Base-by-base conservation (phyloP, 129 eudicot species). In the Chrysanthemum lavandulifolium region DNA sequence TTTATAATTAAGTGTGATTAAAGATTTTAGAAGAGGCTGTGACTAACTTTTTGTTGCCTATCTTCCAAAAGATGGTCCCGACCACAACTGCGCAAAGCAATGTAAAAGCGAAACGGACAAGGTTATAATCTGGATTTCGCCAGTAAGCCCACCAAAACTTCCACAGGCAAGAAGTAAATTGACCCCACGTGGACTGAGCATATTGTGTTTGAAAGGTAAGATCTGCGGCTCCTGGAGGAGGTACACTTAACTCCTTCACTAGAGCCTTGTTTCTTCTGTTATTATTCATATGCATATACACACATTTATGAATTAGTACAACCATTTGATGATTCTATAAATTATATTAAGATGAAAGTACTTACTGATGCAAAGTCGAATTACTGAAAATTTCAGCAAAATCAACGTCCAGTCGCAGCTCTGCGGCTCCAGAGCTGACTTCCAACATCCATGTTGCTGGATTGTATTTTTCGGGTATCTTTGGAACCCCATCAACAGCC, bases 91-190 rank as follows among this genome's bases (percentile, higher is more conserved):
- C 97, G 18, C 80, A 64, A 56, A 86, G 82, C 59, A 86, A 79
- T 33, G 92, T 86, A 84, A 86, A 88, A 77, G 82, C 71, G 78
- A 61, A 86, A 75, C 97, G 74, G 9, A 77, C 82, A 71, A 91
- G 95, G 69, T 91, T 91, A 67, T 91, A 91, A 33, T 86, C 90
- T 29, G 97, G 97, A 78, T 78, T 88, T 73, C 97, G 84, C 97
- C 97, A 91, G 65, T 91, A 91, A 81, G 89, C 84, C 92, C 86
- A 71, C 84, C 87, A 76, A 79, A 86, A 88, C 78, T 91, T 91
- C 97, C 97, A 88, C 10, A 91, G 56, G 68, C 95, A 87, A 13
- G 86, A 74, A 21, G 73, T 82, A 78, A 88, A 86, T 65, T 91
- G 97, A 13, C 88, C 89, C 90, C 90, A 81, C 4, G 81, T 36